Percentiles rank a stretch among this genome's conserved stretches.
These are phyloP conservation scores for Debaryomyces subglobosus DNA, from an alignment of 1,139 yeast species.

Conservation along the genomic window DNA sequence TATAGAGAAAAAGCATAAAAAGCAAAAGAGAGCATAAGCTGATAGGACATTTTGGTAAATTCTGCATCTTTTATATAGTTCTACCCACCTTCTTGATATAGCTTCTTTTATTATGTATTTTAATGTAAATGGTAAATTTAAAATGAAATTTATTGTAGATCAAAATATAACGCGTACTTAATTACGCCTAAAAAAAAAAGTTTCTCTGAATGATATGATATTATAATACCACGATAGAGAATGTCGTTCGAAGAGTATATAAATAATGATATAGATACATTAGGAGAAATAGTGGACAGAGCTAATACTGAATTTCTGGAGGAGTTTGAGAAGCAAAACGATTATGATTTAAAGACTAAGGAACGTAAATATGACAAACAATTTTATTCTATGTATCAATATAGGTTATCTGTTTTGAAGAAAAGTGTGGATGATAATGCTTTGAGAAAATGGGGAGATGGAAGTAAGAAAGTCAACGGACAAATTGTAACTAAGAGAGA, in stretches of 20 bases:
- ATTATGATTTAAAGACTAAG: conserved; percentile 20
- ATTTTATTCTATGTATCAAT: conserved; percentile 73
- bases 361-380: conserved; percentile 66
- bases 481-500: conserved; percentile 42
- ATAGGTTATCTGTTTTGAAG: conserved; percentile 58
- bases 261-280: conserved; percentile 8
- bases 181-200: background rate
- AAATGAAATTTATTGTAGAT: background rate
- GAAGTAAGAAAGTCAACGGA: conserved; percentile 40
- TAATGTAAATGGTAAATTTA: conserved; percentile 8
- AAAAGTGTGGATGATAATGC: conserved; percentile 55
- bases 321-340: conserved; percentile 20
- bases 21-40: conserved; percentile 41
- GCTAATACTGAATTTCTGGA: background rate
- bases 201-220: background rate
- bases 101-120: conserved; percentile 8
- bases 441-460: conserved; percentile 48
- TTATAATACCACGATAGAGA: background rate
- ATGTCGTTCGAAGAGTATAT: conserved; percentile 12
- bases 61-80: conserved; percentile 7
- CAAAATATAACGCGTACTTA: conserved; percentile 4
- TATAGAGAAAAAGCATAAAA: conserved; percentile 51
- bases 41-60: background rate
- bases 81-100: conserved; percentile 4
- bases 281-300: conserved; percentile 3